These are phyloP conservation scores for Funneliformis mosseae DNA, from an alignment of 192 early-diverging fungal genomes.

Conservation along the genomic window DNA sequence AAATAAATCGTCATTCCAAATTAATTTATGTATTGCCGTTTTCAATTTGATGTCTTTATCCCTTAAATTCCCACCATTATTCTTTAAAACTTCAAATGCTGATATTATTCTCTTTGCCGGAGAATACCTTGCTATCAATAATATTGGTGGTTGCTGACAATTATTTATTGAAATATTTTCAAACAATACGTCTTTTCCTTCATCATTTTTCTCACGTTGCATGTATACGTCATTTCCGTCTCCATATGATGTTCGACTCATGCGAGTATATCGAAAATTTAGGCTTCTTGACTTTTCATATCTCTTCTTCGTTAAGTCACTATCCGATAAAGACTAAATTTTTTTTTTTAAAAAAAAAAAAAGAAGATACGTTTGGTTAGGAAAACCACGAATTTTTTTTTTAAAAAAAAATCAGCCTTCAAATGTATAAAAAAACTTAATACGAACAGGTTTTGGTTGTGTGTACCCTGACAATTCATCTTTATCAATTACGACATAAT, in stretches of 20 bases:
- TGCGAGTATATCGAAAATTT: not conserved
- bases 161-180: slow-evolving; percentile 1
- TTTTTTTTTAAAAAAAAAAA: not conserved
- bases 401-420: not conserved
- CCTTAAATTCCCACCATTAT: not conserved
- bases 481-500: not conserved
- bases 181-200: not conserved
- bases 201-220: not conserved
- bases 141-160: not conserved
- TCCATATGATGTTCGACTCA: not conserved
- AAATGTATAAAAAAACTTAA: not conserved
- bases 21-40: slow-evolving; percentile 4
- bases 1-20: slow-evolving; percentile 16
- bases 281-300: not conserved
- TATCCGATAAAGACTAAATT: not conserved
- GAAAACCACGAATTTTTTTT: not conserved
- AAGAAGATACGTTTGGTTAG: not conserved
- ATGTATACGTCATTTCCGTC: not conserved
- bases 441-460: not conserved
- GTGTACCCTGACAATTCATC: not conserved
- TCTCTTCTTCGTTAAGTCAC: not conserved
- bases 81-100: slow-evolving; percentile 11
- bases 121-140: not conserved
- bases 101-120: not conserved
- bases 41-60: not conserved